Evolutionary conservation across 164 flowering plant species (phyloP), one percentile per base, ranked within the genome.

Genomic region (Magnolia sinica): DNA sequence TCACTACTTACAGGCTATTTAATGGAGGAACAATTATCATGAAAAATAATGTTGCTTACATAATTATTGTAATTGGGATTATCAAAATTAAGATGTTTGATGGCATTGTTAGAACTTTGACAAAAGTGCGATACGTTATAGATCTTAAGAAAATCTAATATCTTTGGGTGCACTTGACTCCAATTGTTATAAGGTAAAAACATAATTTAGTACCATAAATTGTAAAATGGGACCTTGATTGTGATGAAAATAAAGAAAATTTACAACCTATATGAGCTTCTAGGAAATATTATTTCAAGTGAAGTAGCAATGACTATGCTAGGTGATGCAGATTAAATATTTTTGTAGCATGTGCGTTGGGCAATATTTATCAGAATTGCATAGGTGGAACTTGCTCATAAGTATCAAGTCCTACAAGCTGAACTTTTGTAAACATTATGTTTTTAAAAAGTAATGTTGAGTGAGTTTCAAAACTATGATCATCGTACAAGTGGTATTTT

Each of bases 341-440:
- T 20, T 80, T 5, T 83, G 79, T 77, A 69, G 75, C 51, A 75
- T 10, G 10, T 73, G 67, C 37, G 81, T 0, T 78, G 11, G 72
- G 49, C 45, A 37, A 58, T 81, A 71, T 1, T 22, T 80, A 73
- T 31, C 7, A 20, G 10, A 51, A 5, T 31, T 80, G 8, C 31
- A 20, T 8, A 81, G 76, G n/a, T 29, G 51, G 19, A 67, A 71
- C 1, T 24, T 77, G n/a, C 16, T 83, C 0, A 1, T 58, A 2
- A 13, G 73, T 5, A 16, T 1, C 6, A 37, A 37, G 45, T 37
- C 45, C 0, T 37, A 7, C 45, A 73, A 70, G 7, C 1, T 83
- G 10, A 69, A 76, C 3, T 78, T 78, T 14, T 83, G 71, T 77
- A 77, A 81, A 8, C 68, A 76, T 50, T 83, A 75, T 75, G 72